Base-by-base conservation (phyloP, 2,329 filamentous ascomycete genomes). In the Cryoendolithus antarcticus region DNA sequence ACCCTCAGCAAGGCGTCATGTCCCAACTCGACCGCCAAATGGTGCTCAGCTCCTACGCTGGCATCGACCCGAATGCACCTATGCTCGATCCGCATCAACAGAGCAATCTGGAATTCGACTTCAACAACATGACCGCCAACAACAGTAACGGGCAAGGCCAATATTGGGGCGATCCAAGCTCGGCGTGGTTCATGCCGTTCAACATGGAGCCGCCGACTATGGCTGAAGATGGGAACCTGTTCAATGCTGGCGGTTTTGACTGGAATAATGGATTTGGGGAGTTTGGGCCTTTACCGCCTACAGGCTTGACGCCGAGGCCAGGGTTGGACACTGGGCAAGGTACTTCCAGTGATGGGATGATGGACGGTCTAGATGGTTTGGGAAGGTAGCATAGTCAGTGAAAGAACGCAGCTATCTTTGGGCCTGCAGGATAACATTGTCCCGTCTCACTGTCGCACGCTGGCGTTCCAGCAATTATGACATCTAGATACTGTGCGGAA, bases 151-250 rank as follows among this genome's bases (percentile, higher is more conserved):
- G 10, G 9, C 30, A 37, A 15, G 13, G 38, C 12, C 51, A 49
- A 29, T 51, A 50, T 43, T 57, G 51, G 48, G 50, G 52, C 43
- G 63, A 68, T 42, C 62, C 64, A 1, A 63, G 61, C 34, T 80
- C 79, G 38, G 84, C 82, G 4, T 96, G 88, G 84, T 93, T 93
- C 59, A 78, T 93, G 67, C 86, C 88, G 1, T 93, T 94, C 62
- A 93, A 93, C 56, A 77, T 93, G 62, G 83, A 91, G 42, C 83
- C 86, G 12, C 77, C 82, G 0, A 51, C 49, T 2, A 45, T 57
- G 11, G 62, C 57, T 2, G 61, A 64, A 4, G 63, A 65, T 33
- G 49, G 47, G 33, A 51, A 50, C 32, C 32, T 56, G 13, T 54
- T 57, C 40, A 41, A 44, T 10, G 44, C 36, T 13, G 47, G 47